Evolutionary conservation across 225 moss, liverwort and hornwort genomes (phyloP).

Genomic region (Marchantia polymorpha): DNA sequence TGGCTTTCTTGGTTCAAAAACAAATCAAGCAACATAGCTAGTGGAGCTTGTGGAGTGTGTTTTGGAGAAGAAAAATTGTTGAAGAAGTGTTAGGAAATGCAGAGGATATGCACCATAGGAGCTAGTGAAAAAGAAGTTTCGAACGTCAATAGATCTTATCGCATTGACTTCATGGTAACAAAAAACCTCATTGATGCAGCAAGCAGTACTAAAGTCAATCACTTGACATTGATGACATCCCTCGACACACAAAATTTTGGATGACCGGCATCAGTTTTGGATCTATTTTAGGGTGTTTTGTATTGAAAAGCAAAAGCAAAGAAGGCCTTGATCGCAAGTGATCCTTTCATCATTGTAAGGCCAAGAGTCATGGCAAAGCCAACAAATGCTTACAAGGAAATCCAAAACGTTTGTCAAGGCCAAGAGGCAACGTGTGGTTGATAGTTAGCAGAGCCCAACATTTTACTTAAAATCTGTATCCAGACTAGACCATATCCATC

Average conservation of each 20-base stretch:
- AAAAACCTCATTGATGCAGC: slow-evolving; percentile 79
- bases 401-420: slow-evolving; percentile 77
- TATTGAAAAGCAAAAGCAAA: slow-evolving; percentile 92
- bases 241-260: slow-evolving; percentile 76
- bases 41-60: slow-evolving; percentile 68
- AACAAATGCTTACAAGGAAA: slow-evolving; percentile 76
- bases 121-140: slow-evolving; percentile 80
- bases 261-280: slow-evolving; percentile 77
- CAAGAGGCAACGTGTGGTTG: no score
- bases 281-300: slow-evolving; percentile 93
- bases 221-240: slow-evolving; percentile 83
- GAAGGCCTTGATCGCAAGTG: slow-evolving; percentile 65
- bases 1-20: slow-evolving; percentile 36
- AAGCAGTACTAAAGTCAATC: slow-evolving; percentile 59
- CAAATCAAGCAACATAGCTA: slow-evolving; percentile 18
- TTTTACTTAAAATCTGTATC: no score
- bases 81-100: slow-evolving; percentile 68
- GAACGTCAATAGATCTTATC: slow-evolving; percentile 66
- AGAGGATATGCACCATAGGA: slow-evolving; percentile 65
- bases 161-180: slow-evolving; percentile 74
- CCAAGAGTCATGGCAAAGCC: slow-evolving; percentile 97
- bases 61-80: slow-evolving; percentile 59
- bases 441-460: no score
- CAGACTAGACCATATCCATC: no score
- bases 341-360: slow-evolving; percentile 78